Percentiles rank a stretch among this genome's conserved stretches.
phyloP scores from a whole-genome alignment of 192 early-diverging fungal genomes.

The Dissophora ornata region DNA sequence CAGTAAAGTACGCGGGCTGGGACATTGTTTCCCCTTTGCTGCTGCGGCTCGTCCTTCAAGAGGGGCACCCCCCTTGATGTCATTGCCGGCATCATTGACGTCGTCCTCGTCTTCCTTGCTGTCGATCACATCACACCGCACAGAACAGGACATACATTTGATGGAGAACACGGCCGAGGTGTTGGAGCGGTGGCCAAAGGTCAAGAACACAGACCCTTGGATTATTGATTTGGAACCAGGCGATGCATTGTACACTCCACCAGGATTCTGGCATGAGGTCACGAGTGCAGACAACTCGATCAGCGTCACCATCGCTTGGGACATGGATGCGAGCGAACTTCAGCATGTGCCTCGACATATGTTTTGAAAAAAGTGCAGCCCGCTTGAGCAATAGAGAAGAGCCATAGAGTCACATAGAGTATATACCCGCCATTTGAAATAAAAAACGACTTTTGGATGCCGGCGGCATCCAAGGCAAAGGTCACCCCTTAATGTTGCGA shows the following conservation, averaged over 20 bases:
- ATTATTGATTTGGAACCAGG: conserved; percentile 59
- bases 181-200: conserved; percentile 55
- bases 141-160: conserved; percentile 18
- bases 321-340: conserved; percentile 59
- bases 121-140: neutral
- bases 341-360: conserved; percentile 58
- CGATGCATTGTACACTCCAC: conserved; percentile 66
- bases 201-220: conserved; percentile 50
- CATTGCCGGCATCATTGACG: too few species aligned
- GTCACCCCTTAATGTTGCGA: too few species aligned
- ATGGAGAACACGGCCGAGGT: conserved; percentile 20
- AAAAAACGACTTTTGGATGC: too few species aligned
- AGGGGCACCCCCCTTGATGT: too few species aligned
- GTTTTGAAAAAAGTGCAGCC: conserved; percentile 56
- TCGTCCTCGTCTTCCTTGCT: too few species aligned
- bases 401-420: too few species aligned
- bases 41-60: neutral
- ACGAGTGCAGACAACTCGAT: conserved; percentile 58
- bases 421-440: too few species aligned
- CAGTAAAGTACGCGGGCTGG: conserved; percentile 54
- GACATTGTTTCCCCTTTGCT: conserved; percentile 36
- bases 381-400: neutral
- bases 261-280: conserved; percentile 67
- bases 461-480: too few species aligned
- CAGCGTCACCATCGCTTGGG: conserved; percentile 64